phyloP scores from a whole-genome alignment of 202 grass and related monocot species.

The Panicum virgatum region DNA sequence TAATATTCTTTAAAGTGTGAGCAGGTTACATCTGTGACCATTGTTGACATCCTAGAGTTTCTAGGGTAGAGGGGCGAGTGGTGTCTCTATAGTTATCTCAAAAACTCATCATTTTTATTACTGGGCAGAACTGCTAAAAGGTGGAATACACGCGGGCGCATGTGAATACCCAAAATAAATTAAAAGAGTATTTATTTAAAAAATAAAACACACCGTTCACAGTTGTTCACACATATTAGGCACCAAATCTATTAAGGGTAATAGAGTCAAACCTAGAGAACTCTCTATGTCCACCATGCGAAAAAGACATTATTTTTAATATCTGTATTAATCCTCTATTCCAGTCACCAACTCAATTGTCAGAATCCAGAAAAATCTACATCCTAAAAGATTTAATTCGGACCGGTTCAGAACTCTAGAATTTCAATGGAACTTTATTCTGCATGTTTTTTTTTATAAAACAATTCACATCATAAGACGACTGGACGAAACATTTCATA shows the following conservation, averaged over 20 bases:
- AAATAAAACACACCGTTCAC: neutral
- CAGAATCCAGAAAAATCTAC: neutral
- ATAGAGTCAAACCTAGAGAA: neutral
- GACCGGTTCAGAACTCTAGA: neutral
- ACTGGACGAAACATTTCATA: neutral
- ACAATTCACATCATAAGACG: neutral
- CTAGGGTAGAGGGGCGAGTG: neutral
- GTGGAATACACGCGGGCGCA: neutral
- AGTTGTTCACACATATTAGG: neutral
- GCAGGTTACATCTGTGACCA: neutral
- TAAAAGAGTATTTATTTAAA: neutral
- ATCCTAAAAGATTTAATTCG: neutral
- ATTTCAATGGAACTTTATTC: neutral
- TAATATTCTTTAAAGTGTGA: neutral
- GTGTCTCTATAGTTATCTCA: neutral
- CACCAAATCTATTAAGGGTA: neutral
- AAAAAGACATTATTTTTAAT: neutral
- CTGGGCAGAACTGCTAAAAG: neutral
- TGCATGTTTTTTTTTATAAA: neutral
- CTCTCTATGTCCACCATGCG: neutral
- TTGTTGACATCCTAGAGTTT: neutral
- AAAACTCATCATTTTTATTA: neutral
- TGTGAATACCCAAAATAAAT: neutral
- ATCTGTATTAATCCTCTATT: neutral
- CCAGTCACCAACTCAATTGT: neutral